Evolutionary conservation across 176 grass and related monocot genomes (phyloP), one percentile per base, ranked within the genome.

Genomic region (Carex myosuroides): DNA sequence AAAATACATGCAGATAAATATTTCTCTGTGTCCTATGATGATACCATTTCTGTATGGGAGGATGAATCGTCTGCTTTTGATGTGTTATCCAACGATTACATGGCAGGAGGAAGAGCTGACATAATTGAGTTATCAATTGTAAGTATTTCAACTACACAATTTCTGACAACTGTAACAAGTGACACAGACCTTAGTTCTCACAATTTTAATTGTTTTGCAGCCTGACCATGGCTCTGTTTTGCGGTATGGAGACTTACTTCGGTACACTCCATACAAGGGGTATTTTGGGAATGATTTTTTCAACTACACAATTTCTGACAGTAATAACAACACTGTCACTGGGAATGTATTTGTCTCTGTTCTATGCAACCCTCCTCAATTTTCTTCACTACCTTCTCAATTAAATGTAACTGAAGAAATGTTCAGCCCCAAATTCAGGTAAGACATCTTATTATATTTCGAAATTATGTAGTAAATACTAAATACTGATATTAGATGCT

Each of bases 221-320:
- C 87, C 92, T 80, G 66, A 85, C 37, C 90, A 97, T 91, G 94
- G 94, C 61, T 88, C 89, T 62, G 68, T 90, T 26, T 24, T 88
- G 75, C 77, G 77, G 39, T 89, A 88, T 82, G 78, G 88, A 46
- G 17, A 85, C 16, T 84, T 62, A 3, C 94, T 85, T 74, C 85
- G 89, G 13, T 94, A 97, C 71, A 94, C 88, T 32, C 94, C 94
- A 72, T 94, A 91, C n/a, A 64, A 89, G 87, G 87, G 89, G 41
- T 97, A 88, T 74, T 91, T 89, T 69, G 90, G 92, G 32, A 91
- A 94, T 83, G 90, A 94, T 68, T 91, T 89, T 3, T 94, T 94
- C 72, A 81, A 87, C 24, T 97, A 97, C 83, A 94, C 87, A 55
- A 66, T 94, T 85, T 84, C 20, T 52, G 92, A 94, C 54, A 75